Base-by-base conservation (phyloP, 345 rosid species). In the Mallotus nudiflorus region DNA sequence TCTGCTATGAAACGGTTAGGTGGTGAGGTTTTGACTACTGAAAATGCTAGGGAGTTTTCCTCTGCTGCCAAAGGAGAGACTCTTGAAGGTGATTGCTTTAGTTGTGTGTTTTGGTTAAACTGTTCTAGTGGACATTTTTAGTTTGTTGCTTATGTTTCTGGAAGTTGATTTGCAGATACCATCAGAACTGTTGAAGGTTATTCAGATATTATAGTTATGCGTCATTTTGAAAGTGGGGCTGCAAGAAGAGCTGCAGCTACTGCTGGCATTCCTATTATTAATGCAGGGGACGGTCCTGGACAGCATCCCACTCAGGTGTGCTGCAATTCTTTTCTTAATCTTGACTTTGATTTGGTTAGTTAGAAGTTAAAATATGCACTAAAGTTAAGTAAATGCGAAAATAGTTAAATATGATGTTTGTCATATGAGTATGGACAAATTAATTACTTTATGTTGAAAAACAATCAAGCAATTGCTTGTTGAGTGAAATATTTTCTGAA, bases 231-330 rank as follows among this genome's bases (percentile, higher is more conserved):
- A 82, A 90, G 97, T 19, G 98, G 99, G 27, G 96, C 99, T 79
- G 98, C 99, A 2, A 90, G 54, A 81, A 89, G 85, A 81, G 98
- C 99, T 15, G 98, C 98, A 18, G 79, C 88, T 20, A 89, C 96
- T 4, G 96, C 98, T 16, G 71, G 77, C 53, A 85, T 95, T 85
- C 99, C 99, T 28, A 78, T 95, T 57, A 88, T 95, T 59, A 95
- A 92, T 72, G 98, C 99, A 18, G 99, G 99, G 55, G 99, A 95
- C 82, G 99, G 99, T 66, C 99, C 99, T 42, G 99, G 99, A 71
- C 94, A 95, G 69, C 98, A 95, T 81, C 99, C 98, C 19, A 89
- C 96, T 53, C 99, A 95, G 91, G 98, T 92, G 49, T 65, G 74
- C 45, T 3, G 27, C 51, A 44, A n/a, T 45, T 33, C 62, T 18